Evolutionary conservation across 2,329 filamentous ascomycete genomes (phyloP).

Genomic region (Thielaviopsis punctulata): DNA sequence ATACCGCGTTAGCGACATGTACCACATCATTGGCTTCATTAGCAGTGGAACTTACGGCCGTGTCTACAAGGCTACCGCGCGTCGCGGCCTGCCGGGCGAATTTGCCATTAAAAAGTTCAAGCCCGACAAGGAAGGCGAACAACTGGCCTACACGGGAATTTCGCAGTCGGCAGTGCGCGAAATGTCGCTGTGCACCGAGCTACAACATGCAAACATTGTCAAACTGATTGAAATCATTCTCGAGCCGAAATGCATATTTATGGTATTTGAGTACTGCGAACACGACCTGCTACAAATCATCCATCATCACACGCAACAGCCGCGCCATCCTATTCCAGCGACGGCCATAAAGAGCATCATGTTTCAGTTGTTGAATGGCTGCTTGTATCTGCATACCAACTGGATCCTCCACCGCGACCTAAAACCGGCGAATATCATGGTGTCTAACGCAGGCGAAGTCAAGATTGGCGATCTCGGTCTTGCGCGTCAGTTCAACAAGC

Average conservation of each 20-base stretch:
- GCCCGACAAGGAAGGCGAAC: constrained; percentile 93
- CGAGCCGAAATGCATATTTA: constrained; percentile 97
- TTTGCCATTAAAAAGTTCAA: constrained; percentile 99
- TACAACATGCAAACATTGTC: constrained; percentile 78
- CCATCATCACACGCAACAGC: constrained; percentile 85
- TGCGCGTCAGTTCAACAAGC: constrained; percentile 85
- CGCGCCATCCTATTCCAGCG: constrained; percentile 74
- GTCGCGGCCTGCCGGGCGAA: constrained; percentile 50
- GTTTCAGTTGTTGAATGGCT: constrained; percentile 86
- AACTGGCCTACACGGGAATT: constrained; percentile 87
- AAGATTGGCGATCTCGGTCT: constrained; percentile 91
- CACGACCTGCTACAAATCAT: constrained; percentile 96
- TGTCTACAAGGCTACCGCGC: constrained; percentile 84
- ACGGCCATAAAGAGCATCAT: constrained; percentile 83
- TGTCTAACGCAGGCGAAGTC: constrained; percentile 75
- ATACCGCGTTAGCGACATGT: constrained; percentile 77
- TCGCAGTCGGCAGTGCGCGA: constrained; percentile 94
- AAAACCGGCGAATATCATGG: constrained; percentile 98
- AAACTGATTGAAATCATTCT: constrained; percentile 87
- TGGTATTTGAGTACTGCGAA: constrained; percentile 98
- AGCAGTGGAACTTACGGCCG: constrained; percentile 95
- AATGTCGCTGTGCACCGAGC: constrained; percentile 90
- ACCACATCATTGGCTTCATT: constrained; percentile 95
- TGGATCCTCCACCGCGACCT: constrained; percentile 96
- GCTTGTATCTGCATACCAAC: constrained; percentile 86